Evolutionary conservation across 352 stramenopile genomes (phyloP), one percentile per base, ranked within the genome.

Genomic region (Blastocystis sp.): DNA sequence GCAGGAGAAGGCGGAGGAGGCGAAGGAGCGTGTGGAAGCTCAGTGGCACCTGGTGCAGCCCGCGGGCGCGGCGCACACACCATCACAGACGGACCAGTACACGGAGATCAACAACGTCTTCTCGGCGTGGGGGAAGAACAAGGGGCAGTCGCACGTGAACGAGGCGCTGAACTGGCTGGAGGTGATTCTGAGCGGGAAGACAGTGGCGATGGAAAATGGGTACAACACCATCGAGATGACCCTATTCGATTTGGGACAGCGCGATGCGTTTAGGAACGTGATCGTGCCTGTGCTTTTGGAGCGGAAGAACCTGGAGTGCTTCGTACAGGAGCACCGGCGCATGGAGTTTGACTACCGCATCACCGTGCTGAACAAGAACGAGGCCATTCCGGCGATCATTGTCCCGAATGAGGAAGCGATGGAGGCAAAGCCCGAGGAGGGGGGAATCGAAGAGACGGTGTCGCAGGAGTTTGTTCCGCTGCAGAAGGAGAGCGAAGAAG

Each of bases 291-390:
- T 84, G 24, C 65, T 84, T 43, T 34, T 63, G 34, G 48, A 34
- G 28, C 38, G 74, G 38, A 84, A 84, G 57, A 68, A 84, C 69
- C 19, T 84, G 74, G 74, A 84, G 74, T 84, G 74, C 45, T 84
- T 84, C 34, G 74, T 84, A 0, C 74, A 84, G 54, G 74, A 84
- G 57, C 74, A 84, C 48, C 52, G 28, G 9, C 54, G 74, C 7
- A 11, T 52, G 10, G 74, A 84, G 48, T 68, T 63, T 11, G 74
- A 84, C n/a, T 84, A 69, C 54, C 28, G 74, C 42, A 84, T 84
- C 17, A 84, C 74, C 2, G 40, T 84, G 9, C 3, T 84, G 17
- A 68, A 68, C 48, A 84, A 62, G 48, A 57, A 84, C 7, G 74
- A 84, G 60, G 43, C 74, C 14, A 84, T 84, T 69, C 74, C 74